These are phyloP conservation scores for Cytospora leucostoma DNA, from an alignment of 2,329 filamentous ascomycete genomes.

Conservation along the genomic window DNA sequence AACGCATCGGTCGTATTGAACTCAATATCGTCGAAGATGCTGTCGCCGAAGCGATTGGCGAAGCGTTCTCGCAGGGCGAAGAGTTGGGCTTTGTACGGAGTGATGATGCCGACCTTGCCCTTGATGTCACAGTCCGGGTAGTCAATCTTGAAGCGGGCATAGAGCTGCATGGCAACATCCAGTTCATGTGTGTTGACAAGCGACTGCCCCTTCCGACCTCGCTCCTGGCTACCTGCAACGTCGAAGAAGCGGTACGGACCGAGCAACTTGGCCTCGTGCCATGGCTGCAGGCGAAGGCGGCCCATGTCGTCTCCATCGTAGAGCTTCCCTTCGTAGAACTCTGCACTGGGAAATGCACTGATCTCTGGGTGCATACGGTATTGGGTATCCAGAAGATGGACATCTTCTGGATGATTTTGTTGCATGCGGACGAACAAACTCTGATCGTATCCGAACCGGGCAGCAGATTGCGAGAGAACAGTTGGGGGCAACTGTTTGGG, in stretches of 20 bases:
- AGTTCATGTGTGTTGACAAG: slow-evolving; percentile 87
- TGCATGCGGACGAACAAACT: slow-evolving; percentile 99
- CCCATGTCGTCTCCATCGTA: slow-evolving; percentile 85
- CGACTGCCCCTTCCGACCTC: slow-evolving; percentile 81
- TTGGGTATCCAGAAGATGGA: slow-evolving; percentile 94
- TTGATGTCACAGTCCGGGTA: slow-evolving; percentile 69
- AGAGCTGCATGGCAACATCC: slow-evolving; percentile 82
- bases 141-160: slow-evolving; percentile 75
- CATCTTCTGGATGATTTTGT: slow-evolving; percentile 80
- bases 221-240: slow-evolving; percentile 82
- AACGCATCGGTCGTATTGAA: slow-evolving; percentile 99
- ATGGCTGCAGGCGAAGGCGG: slow-evolving; percentile 71
- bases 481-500: slow-evolving; percentile 96
- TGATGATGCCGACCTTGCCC: slow-evolving; percentile 93
- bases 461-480: slow-evolving; percentile 90
- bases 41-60: slow-evolving; percentile 68
- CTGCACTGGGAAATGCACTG: slow-evolving; percentile 82
- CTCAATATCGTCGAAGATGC: slow-evolving; percentile 77
- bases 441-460: slow-evolving; percentile 92
- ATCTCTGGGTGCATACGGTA: slow-evolving; percentile 99
- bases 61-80: slow-evolving; percentile 78
- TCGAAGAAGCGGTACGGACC: slow-evolving; percentile 98
- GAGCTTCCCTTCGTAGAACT: slow-evolving; percentile 89
- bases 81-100: slow-evolving; percentile 94
- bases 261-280: slow-evolving; percentile 81